These are phyloP conservation scores for Plicaturopsis crispa DNA, from an alignment of 768 basidiomycete species.

Conservation along the genomic window DNA sequence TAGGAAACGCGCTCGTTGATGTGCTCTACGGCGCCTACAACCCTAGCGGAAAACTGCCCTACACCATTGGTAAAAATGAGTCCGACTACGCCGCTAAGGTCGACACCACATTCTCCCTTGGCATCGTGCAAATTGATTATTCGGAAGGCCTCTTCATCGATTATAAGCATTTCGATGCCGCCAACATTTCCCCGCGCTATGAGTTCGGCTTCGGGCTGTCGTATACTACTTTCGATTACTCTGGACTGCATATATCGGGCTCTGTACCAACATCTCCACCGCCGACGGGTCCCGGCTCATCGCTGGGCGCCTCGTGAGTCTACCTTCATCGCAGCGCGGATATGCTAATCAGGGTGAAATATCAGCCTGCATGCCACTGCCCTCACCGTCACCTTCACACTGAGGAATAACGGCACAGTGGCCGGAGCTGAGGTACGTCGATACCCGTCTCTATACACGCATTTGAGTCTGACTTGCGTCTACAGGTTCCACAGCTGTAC, in stretches of 20 bases:
- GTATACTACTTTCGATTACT: conserved; percentile 52
- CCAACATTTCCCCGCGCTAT: conserved; percentile 37
- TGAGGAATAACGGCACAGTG: conserved; percentile 45
- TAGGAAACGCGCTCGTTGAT: conserved; percentile 50
- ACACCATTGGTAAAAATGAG: conserved; percentile 45
- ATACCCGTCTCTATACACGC: background rate
- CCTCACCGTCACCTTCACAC: conserved; percentile 42
- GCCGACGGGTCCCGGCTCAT: conserved; percentile 39
- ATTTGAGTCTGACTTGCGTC: background rate
- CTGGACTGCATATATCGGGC: conserved; percentile 32
- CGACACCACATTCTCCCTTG: conserved; percentile 23
- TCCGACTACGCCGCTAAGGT: conserved; percentile 53
- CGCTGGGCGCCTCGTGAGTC: conserved; percentile 41
- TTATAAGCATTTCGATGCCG: conserved; percentile 49
- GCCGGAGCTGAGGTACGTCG: conserved; percentile 45
- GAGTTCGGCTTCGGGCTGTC: conserved; percentile 46
- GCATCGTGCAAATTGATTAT: conserved; percentile 45
- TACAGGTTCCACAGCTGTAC: conserved; percentile 50
- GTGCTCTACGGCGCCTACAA: conserved; percentile 54
- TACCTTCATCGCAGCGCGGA: background rate
- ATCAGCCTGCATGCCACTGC: conserved; percentile 43
- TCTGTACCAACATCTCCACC: conserved; percentile 34
- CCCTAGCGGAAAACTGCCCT: conserved; percentile 42
- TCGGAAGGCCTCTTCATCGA: conserved; percentile 51
- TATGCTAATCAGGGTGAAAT: background rate